Evolutionary conservation across 2,329 filamentous ascomycete species (phyloP).

Genomic region (Parafenestella ontariensis): DNA sequence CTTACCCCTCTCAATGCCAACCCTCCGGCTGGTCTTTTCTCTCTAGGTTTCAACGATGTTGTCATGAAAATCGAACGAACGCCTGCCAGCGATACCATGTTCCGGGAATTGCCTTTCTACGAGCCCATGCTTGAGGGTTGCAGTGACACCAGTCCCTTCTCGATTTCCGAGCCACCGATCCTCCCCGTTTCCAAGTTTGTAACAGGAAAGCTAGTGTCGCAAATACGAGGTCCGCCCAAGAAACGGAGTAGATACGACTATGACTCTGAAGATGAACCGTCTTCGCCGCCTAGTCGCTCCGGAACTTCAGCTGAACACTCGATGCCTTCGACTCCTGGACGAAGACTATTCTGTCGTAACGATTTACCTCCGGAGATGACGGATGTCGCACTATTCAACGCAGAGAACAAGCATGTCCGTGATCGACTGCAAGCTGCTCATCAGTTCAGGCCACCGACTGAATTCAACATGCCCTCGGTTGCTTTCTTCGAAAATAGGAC

Average conservation of each 20-base stretch:
- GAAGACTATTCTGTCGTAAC: conserved; percentile 47
- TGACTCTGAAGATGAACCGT: conserved; percentile 69
- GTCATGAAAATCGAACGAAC: conserved; percentile 80
- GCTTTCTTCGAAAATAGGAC: conserved; percentile 87
- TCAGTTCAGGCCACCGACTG: conserved; percentile 90
- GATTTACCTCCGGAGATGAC: conserved; percentile 72
- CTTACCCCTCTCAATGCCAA: conserved; percentile 52
- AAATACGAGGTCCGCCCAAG: conserved; percentile 67
- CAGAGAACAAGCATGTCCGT: conserved; percentile 86
- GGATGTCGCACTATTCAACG: conserved; percentile 85
- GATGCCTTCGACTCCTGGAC: conserved; percentile 49
- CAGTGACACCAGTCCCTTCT: conserved; percentile 42
- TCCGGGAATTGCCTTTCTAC: conserved; percentile 84
- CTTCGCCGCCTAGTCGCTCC: conserved; percentile 46
- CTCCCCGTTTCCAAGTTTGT: conserved; percentile 87
- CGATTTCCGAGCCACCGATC: conserved; percentile 61
- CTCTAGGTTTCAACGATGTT: conserved; percentile 80
- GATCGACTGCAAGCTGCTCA: conserved; percentile 90
- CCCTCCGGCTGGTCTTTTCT: conserved; percentile 80
- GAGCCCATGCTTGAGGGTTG: conserved; percentile 52
- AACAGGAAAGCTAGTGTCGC: conserved; percentile 77
- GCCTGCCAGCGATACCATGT: conserved; percentile 74
- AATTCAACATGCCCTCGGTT: conserved; percentile 88
- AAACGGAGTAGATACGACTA: conserved; percentile 88
- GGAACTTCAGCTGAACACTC: conserved; percentile 53